Conservation (phyloP, 768 basidiomycete genomes). For the Rhodotorula graminis region DNA sequence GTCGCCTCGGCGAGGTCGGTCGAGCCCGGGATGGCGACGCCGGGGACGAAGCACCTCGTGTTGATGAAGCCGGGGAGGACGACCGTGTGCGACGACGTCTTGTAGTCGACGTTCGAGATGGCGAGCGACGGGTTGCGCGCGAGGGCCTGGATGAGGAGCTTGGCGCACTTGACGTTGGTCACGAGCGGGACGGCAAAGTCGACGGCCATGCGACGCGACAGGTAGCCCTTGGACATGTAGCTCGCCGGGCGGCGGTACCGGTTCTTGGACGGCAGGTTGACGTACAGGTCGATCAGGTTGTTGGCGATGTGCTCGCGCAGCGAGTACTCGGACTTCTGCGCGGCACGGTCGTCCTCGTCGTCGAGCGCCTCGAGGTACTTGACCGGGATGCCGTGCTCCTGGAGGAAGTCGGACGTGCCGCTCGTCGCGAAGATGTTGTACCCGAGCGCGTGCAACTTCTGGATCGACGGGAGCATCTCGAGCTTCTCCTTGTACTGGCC, state of each 20-base stretch:
- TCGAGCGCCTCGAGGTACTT: conserved; percentile 50
- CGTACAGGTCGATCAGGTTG: conserved; percentile 91
- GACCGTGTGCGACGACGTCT: conserved; percentile 85
- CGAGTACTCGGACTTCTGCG: conserved; percentile 95
- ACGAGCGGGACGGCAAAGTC: conserved; percentile 96
- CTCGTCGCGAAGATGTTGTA: conserved; percentile 96
- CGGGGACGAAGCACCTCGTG: conserved; percentile 77
- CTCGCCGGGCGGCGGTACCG: conserved; percentile 93
- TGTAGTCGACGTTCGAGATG: conserved; percentile 83
- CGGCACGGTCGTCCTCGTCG: conserved; percentile 56
- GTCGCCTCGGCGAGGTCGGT: conserved; percentile 64
- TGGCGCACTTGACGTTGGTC: conserved; percentile 98
- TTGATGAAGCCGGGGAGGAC: conserved; percentile 89
- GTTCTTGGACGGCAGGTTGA: conserved; percentile 98
- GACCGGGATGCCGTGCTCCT: conserved; percentile 93
- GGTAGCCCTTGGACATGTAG: conserved; percentile 94
- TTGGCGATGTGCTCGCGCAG: conserved; percentile 85
- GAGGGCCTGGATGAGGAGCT: conserved; percentile 87
- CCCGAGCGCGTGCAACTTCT: conserved; percentile 86
- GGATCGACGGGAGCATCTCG: conserved; percentile 88
- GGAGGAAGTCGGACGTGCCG: conserved; percentile 95
- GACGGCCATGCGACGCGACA: conserved; percentile 95
- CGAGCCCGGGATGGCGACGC: conserved; percentile 56
- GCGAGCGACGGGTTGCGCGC: conserved; percentile 77
- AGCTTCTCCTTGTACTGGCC: conserved; percentile 97